Conservation (phyloP, 768 basidiomycete genomes). For the Tricholomella constricta region DNA sequence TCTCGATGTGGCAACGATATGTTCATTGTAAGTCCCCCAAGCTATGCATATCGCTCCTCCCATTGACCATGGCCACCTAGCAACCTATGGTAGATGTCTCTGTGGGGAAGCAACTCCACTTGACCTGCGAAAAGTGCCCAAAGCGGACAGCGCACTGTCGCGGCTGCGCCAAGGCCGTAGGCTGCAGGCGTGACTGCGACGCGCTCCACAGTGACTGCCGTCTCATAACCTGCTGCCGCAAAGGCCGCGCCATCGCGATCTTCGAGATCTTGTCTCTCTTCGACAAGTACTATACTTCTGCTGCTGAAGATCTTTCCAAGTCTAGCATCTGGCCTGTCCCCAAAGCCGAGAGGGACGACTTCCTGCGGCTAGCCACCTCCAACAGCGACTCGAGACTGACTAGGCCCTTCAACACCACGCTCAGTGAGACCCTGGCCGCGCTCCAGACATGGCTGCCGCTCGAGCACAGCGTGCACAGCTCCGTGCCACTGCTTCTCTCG, state of each 20-base stretch:
- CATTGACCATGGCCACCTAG: background rate
- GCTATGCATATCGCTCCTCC: background rate
- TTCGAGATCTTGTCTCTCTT: conserved; percentile 14
- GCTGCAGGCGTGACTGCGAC: conserved; percentile 9
- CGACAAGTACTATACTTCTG: conserved; percentile 7
- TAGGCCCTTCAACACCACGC: background rate
- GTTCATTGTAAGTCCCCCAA: conserved; percentile 1
- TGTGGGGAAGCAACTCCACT: conserved; percentile 6
- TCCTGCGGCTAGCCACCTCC: conserved; percentile 4
- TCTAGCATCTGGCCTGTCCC: conserved; percentile 2
- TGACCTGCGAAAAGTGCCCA: conserved; percentile 9
- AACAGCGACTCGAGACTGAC: background rate
- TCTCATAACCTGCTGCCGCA: conserved; percentile 14
- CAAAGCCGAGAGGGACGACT: background rate
- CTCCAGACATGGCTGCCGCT: conserved; percentile 8
- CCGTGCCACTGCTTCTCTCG: background rate
- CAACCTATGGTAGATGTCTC: background rate
- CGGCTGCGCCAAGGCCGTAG: conserved; percentile 6
- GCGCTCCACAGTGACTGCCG: background rate
- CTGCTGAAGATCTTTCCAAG: background rate
- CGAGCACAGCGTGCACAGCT: background rate
- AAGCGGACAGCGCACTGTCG: conserved; percentile 10
- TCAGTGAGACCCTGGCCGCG: background rate
- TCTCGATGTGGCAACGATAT: background rate
- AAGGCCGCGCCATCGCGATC: conserved; percentile 14